These are phyloP conservation scores for Phoma sp. DNA, from an alignment of 2,329 filamentous ascomycete genomes.

Conservation along the genomic window DNA sequence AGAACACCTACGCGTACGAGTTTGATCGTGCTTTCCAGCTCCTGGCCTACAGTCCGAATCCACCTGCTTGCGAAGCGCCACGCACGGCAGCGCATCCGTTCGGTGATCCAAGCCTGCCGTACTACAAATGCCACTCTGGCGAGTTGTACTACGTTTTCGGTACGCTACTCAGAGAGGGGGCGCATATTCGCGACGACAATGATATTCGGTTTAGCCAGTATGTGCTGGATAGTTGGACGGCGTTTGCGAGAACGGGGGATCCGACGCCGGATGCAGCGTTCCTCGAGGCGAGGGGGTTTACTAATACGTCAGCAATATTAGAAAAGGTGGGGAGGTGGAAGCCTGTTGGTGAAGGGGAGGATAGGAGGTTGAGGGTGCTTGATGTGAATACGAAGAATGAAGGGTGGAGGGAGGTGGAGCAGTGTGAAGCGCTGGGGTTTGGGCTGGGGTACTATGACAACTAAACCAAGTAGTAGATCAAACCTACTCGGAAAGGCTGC, in stretches of 20 bases:
- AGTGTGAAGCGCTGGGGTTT: constrained; percentile 36
- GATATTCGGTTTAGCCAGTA: constrained; percentile 45
- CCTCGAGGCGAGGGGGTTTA: constrained; percentile 33
- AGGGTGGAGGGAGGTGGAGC: constrained; percentile 32
- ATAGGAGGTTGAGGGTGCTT: constrained; percentile 28
- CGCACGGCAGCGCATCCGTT: constrained; percentile 28
- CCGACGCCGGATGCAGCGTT: constrained; percentile 32
- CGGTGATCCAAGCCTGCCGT: constrained; percentile 34
- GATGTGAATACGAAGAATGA: constrained; percentile 31
- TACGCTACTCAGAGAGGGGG: constrained; percentile 45
- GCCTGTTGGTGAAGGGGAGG: background rate
- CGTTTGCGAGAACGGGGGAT: constrained; percentile 40
- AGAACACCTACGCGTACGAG: constrained; percentile 37
- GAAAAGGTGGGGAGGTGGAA: background rate
- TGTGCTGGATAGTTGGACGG: constrained; percentile 42
- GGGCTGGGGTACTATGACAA: constrained; percentile 38
- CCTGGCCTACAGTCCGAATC: constrained; percentile 36
- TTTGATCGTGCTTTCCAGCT: constrained; percentile 44
- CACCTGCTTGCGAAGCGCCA: constrained; percentile 47
- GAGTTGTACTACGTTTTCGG: constrained; percentile 45
- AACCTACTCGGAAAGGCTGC: too few species aligned
- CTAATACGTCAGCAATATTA: constrained; percentile 1
- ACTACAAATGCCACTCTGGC: constrained; percentile 40
- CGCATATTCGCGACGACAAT: constrained; percentile 34
- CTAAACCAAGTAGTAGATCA: too few species aligned